Evolutionary conservation across 1,284 basidiomycete species (phyloP).

Genomic region (Puccinia triticina): DNA sequence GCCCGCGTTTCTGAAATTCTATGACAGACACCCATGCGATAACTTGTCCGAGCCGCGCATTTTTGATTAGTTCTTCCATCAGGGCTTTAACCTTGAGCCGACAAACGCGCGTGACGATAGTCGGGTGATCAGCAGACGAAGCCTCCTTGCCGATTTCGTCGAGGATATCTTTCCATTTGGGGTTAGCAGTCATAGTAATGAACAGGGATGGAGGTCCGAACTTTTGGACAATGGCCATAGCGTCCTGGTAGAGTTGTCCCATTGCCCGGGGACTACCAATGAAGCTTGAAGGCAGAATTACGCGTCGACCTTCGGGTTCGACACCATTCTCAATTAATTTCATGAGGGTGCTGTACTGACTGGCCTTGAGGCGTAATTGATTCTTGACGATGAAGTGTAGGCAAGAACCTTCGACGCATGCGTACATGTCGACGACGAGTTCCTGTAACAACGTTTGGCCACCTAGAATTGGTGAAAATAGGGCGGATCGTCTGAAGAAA

Average conservation of each 20-base stretch:
- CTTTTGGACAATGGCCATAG: conserved; percentile 59
- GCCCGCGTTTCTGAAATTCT: conserved; percentile 15
- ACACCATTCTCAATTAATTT: background rate
- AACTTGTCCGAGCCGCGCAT: background rate
- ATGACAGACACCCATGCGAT: background rate
- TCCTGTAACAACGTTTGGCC: background rate
- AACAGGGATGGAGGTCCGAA: too few species aligned
- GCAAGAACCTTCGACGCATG: background rate
- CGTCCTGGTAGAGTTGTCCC: conserved; percentile 61
- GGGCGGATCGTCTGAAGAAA: background rate
- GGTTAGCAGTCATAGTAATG: conserved; percentile 62
- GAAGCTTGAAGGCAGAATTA: too few species aligned
- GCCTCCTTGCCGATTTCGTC: conserved; percentile 51
- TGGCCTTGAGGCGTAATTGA: background rate
- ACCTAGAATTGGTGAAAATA: background rate
- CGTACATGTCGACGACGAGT: too few species aligned
- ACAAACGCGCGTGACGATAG: background rate
- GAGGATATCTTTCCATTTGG: background rate
- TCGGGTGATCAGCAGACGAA: too few species aligned
- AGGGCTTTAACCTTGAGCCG: background rate
- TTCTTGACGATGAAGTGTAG: background rate
- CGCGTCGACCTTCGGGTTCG: conserved; percentile 51
- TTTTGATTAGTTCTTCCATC: background rate
- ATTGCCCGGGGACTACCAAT: conserved; percentile 60
- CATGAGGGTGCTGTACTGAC: too few species aligned